phyloP scores from a whole-genome alignment of 805 yeast genomes.

The Candida insectorum region DNA sequence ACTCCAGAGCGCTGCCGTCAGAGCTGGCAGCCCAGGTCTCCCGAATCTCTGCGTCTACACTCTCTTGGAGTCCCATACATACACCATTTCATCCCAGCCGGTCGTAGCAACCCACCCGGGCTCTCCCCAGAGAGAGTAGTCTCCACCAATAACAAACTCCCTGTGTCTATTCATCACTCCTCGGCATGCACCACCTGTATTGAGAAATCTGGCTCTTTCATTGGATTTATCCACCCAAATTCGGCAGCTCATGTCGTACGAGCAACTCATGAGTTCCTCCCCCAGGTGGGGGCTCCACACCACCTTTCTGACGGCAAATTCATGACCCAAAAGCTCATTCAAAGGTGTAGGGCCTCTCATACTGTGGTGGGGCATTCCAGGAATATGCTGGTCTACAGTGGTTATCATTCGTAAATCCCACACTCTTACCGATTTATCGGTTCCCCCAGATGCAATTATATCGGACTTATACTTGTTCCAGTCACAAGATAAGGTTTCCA shows the following conservation, averaged over 20 bases:
- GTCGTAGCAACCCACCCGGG: conserved; percentile 94
- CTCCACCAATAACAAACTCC: conserved; percentile 91
- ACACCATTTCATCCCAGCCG: conserved; percentile 96
- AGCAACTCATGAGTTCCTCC: conserved; percentile 65
- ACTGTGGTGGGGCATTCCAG: conserved; percentile 38
- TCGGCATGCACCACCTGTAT: conserved; percentile 47
- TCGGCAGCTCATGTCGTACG: conserved; percentile 90
- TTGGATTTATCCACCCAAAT: conserved; percentile 79
- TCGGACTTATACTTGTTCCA: conserved; percentile 86
- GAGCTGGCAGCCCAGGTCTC: too few relatives aligned
- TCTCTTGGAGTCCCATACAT: conserved; percentile 75
- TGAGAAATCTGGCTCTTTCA: conserved; percentile 48
- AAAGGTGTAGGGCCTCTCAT: conserved; percentile 61
- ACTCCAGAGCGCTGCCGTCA: too few relatives aligned
- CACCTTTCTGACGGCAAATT: conserved; percentile 79
- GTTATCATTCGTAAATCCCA: conserved; percentile 84
- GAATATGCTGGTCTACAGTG: conserved; percentile 27
- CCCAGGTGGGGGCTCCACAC: conserved; percentile 88
- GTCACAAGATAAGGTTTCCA: conserved; percentile 78
- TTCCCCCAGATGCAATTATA: conserved; percentile 86
- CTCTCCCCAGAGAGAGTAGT: conserved; percentile 95
- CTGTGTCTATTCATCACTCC: conserved; percentile 66
- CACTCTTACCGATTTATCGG: conserved; percentile 75
- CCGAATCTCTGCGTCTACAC: too few relatives aligned
- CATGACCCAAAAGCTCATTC: conserved; percentile 82